phyloP scores from a whole-genome alignment of 176 grass and related monocot genomes.

The Hyparrhenia diplandra region DNA sequence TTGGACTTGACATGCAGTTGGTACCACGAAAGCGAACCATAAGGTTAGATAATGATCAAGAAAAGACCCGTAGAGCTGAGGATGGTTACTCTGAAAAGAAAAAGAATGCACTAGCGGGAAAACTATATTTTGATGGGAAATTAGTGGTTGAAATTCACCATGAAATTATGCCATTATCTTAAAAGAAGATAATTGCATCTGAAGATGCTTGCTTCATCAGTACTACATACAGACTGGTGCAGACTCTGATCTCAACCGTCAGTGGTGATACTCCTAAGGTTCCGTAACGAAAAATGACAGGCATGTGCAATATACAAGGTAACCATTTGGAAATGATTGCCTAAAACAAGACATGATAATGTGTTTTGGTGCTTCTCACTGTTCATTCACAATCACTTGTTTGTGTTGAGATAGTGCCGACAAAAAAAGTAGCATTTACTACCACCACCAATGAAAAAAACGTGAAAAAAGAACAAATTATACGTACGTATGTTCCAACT shows the following conservation, averaged over 20 bases:
- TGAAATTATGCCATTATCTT: not conserved
- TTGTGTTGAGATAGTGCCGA: not conserved
- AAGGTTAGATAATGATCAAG: not conserved
- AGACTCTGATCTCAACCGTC: not conserved
- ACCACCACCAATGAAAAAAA: constrained; percentile 6
- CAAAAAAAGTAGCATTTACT: not conserved
- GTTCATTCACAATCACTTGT: not conserved
- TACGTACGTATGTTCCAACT: not conserved
- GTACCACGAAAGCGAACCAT: constrained; percentile 5
- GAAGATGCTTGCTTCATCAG: not conserved
- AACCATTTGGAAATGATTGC: not conserved
- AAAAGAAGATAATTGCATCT: not conserved
- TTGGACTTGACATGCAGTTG: not conserved
- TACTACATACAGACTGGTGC: not conserved
- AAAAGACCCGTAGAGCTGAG: not conserved
- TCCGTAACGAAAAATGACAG: not conserved
- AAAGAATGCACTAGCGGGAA: not conserved
- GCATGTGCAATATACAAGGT: not conserved
- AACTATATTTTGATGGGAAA: not conserved
- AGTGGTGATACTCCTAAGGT: not conserved
- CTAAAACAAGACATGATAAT: not conserved
- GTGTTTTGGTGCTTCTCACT: not conserved
- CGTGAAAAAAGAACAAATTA: not conserved
- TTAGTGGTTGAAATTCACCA: not conserved
- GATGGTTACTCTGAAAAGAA: not conserved